Conservation (phyloP, 2,329 filamentous ascomycete species). For the Colletotrichum sp. region DNA sequence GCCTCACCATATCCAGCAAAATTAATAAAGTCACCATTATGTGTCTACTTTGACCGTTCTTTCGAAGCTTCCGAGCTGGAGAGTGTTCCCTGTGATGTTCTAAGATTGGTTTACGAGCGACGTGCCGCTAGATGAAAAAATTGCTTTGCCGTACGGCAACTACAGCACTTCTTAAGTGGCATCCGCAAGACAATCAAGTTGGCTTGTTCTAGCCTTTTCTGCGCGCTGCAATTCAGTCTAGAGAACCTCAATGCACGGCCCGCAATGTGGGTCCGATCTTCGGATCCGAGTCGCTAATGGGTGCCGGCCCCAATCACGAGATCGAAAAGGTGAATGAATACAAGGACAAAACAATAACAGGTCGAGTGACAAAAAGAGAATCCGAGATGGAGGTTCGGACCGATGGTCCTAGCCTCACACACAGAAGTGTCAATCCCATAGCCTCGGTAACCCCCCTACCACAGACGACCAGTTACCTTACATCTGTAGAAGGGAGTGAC, state of each 20-base stretch:
- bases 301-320: not conserved
- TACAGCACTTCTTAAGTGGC: accelerated
- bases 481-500: not conserved
- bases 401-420: not conserved
- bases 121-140: too few relatives aligned
- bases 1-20: too few relatives aligned
- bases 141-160: too few relatives aligned
- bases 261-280: not conserved
- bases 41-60: too few relatives aligned
- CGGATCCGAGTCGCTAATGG: not conserved
- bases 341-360: not conserved
- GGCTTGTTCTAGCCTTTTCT: too few relatives aligned
- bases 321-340: not conserved
- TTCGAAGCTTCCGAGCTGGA: too few relatives aligned
- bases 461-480: not conserved
- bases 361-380: not conserved
- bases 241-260: not conserved
- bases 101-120: too few relatives aligned
- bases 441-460: not conserved
- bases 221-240: too few relatives aligned
- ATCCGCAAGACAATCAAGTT: too few relatives aligned
- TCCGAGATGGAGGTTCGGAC: not conserved
- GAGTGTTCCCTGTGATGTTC: too few relatives aligned
- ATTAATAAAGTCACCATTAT: too few relatives aligned
- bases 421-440: not conserved